Conservation (phyloP, 2,329 filamentous ascomycete species). For the Colletotrichum godetiae region DNA sequence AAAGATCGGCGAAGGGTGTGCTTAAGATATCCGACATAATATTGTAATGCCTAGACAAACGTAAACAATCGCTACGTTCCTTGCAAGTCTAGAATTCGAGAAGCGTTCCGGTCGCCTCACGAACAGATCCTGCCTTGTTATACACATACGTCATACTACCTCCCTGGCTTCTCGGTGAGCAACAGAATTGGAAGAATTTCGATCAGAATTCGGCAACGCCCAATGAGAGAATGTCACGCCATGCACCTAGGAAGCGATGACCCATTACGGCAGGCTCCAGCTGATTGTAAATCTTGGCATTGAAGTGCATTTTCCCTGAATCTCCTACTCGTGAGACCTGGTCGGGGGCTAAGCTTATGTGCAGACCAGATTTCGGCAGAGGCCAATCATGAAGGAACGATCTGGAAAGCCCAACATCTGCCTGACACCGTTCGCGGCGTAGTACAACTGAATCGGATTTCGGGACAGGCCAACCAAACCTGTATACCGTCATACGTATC, state of each 20-base stretch:
- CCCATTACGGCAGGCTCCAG: not conserved
- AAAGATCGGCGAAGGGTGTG: not conserved
- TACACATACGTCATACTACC: no score
- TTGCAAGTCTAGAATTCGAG: no score
- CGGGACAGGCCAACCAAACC: not conserved
- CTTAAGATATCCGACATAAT: not conserved
- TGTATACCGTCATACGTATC: no score
- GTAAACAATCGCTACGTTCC: no score
- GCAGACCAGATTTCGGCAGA: not conserved
- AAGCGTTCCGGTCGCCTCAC: not conserved
- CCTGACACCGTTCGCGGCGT: not conserved
- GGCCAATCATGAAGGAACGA: not conserved
- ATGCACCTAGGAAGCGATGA: not conserved
- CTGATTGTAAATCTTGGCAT: no score
- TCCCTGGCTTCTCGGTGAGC: no score
- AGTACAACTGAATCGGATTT: not conserved
- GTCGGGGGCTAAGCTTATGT: no score
- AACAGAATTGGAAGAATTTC: not conserved
- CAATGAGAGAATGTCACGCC: not conserved
- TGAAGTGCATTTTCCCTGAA: not conserved
- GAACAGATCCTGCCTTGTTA: no score
- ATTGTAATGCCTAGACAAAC: conserved; percentile 3
- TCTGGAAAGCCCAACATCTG: not conserved
- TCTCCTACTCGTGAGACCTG: no score
- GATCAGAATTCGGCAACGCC: not conserved